These are phyloP conservation scores for Plasmopara muralis DNA, from an alignment of 352 stramenopile genomes.

Conservation along the genomic window DNA sequence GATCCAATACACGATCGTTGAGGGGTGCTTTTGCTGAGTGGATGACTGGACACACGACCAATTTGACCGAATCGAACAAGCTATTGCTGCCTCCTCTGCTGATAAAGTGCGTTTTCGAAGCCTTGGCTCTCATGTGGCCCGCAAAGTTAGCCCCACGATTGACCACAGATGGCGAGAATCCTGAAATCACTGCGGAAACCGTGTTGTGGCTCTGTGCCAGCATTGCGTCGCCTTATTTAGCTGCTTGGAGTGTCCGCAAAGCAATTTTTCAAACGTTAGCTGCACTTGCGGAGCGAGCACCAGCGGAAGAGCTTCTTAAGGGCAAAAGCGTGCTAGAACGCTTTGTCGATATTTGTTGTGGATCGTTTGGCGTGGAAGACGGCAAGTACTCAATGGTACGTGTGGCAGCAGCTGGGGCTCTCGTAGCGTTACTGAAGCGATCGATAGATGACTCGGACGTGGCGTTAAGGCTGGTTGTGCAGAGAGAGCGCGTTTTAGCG, in stretches of 20 bases:
- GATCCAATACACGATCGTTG: conserved; percentile 31
- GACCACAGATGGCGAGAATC: not conserved
- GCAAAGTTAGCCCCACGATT: not conserved
- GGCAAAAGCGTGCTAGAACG: conserved; percentile 24
- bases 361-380: conserved; percentile 49
- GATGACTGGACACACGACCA: conserved; percentile 19
- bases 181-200: conserved; percentile 18
- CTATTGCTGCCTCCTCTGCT: conserved; percentile 46
- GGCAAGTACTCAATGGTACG: conserved; percentile 69
- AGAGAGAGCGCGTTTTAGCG: conserved; percentile 37
- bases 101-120: conserved; percentile 70
- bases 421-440: conserved; percentile 40
- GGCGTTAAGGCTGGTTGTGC: conserved; percentile 37
- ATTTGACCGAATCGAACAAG: conserved; percentile 7
- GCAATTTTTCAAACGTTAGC: conserved; percentile 41
- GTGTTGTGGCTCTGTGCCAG: conserved; percentile 48
- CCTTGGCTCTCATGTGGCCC: conserved; percentile 46
- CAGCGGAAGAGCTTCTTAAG: conserved; percentile 9
- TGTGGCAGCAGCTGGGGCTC: conserved; percentile 42
- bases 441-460: conserved; percentile 25
- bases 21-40: conserved; percentile 30
- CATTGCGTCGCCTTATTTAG: conserved; percentile 29
- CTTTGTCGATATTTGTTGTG: conserved; percentile 41
- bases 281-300: conserved; percentile 29
- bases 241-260: conserved; percentile 64